Evolutionary conservation across 306 rosid species (phyloP).

Genomic region (Lupinus albus): DNA sequence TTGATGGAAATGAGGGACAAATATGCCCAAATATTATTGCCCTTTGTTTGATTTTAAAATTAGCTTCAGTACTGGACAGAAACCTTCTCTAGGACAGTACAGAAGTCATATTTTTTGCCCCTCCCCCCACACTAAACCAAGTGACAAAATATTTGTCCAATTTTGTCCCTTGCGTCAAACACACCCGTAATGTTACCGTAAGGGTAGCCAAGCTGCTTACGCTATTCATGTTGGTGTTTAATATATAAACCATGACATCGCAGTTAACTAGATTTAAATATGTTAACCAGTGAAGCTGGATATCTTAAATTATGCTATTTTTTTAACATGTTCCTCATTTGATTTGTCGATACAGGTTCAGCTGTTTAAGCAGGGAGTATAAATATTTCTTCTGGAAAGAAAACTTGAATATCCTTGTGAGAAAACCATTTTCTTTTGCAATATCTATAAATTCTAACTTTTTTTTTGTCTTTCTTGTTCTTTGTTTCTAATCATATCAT

Average conservation of each 20-base stretch:
- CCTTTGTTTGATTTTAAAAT: no score
- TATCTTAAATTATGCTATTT: conserved; percentile 35
- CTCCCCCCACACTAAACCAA: no score
- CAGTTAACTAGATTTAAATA: neutral
- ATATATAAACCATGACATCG: neutral
- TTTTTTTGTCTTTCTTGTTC: conserved; percentile 20
- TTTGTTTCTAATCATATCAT: conserved; percentile 29
- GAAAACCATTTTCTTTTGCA: conserved; percentile 31
- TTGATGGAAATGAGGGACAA: no score
- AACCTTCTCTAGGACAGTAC: no score
- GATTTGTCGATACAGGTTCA: conserved; percentile 67
- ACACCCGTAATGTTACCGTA: no score
- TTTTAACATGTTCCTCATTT: conserved; percentile 30
- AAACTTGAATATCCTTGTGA: conserved; percentile 64
- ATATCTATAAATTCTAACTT: conserved; percentile 11
- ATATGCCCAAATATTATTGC: no score
- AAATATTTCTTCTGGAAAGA: conserved; percentile 88
- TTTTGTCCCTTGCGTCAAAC: no score
- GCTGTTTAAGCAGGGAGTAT: conserved; percentile 89
- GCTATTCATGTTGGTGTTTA: no score
- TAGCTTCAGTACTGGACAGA: no score
- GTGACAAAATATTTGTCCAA: no score
- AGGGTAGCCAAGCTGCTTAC: no score
- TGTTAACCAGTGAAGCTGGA: conserved; percentile 12
- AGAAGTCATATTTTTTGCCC: no score